Conservation (phyloP, 1,284 basidiomycete genomes). For the Melanopsichium pennsylvanicum region DNA sequence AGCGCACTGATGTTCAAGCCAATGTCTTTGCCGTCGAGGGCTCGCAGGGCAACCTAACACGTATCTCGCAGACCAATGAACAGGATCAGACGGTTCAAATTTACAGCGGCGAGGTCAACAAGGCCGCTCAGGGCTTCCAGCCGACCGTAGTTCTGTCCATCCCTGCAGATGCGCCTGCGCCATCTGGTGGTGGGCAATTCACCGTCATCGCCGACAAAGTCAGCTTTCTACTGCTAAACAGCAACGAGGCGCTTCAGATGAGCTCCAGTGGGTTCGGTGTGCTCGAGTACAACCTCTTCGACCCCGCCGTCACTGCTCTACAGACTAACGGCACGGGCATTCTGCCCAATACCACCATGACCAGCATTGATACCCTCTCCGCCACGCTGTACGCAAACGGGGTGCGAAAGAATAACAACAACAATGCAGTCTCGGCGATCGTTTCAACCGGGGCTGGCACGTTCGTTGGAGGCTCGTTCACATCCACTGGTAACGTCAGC, state of each 20-base stretch:
- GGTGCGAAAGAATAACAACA: slow-evolving; percentile 50
- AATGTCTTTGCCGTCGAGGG: slow-evolving; percentile 75
- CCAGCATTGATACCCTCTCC: slow-evolving; percentile 74
- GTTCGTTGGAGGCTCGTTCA: slow-evolving; percentile 82
- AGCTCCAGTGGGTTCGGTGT: slow-evolving; percentile 47
- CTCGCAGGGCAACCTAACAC: slow-evolving; percentile 68
- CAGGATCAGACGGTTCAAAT: slow-evolving; percentile 74
- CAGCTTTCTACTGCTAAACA: slow-evolving; percentile 50
- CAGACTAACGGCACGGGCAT: slow-evolving; percentile 38
- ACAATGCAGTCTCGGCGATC: slow-evolving; percentile 69
- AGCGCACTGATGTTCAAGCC: slow-evolving; percentile 82
- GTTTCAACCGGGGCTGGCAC: slow-evolving; percentile 69
- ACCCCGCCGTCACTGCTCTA: slow-evolving; percentile 26
- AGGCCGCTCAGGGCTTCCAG: slow-evolving; percentile 35
- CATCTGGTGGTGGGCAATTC: slow-evolving; percentile 74
- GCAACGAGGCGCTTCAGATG: slow-evolving; percentile 49
- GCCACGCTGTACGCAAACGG: slow-evolving; percentile 70
- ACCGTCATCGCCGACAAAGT: slow-evolving; percentile 76
- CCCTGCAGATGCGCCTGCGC: slow-evolving; percentile 68
- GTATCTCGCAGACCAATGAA: slow-evolving; percentile 76
- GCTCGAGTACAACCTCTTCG: slow-evolving; percentile 57
- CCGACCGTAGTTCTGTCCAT: slow-evolving; percentile 54
- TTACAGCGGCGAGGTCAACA: slow-evolving; percentile 83
- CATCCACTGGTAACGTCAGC: slow-evolving; percentile 70
- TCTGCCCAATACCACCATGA: slow-evolving; percentile 71